Conservation (phyloP, 106 monocot genomes). For the Dendrobium huoshanense region DNA sequence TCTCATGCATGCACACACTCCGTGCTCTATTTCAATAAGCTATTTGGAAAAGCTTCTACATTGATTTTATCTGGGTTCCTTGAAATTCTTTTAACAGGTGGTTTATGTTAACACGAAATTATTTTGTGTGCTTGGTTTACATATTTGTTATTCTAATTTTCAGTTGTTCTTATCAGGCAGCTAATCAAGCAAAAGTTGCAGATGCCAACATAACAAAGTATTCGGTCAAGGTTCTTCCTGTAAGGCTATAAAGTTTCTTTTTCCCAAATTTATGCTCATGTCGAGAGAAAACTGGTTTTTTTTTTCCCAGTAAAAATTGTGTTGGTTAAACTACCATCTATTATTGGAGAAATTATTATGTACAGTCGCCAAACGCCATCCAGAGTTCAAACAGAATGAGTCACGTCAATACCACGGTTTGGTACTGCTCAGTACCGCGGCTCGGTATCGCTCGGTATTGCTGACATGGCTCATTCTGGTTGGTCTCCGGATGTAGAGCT, state of each 20-base stretch:
- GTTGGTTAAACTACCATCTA: not conserved
- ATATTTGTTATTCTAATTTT: not conserved
- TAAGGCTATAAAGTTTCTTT: slow-evolving; percentile 35
- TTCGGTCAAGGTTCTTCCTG: slow-evolving; percentile 83
- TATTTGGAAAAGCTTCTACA: not conserved
- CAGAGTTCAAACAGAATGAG: too few relatives aligned
- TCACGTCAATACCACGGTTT: too few relatives aligned
- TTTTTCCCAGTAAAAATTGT: not conserved
- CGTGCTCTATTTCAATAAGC: not conserved
- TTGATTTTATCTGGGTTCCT: not conserved
- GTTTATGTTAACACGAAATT: not conserved
- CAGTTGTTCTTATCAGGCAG: slow-evolving; percentile 25
- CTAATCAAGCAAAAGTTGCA: slow-evolving; percentile 42
- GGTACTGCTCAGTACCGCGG: too few relatives aligned
- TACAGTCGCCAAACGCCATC: too few relatives aligned
- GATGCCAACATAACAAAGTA: slow-evolving; percentile 82
- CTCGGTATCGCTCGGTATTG: too few relatives aligned
- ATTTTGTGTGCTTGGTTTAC: not conserved
- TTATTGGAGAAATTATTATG: not conserved
- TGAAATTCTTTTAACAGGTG: not conserved
- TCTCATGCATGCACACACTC: not conserved
- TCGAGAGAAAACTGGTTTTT: not conserved
- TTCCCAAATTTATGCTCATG: not conserved
- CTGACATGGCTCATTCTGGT: too few relatives aligned
- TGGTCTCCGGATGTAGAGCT: too few relatives aligned